phyloP scores from a whole-genome alignment of 75 land plant genomes.

The Pinus taeda region DNA sequence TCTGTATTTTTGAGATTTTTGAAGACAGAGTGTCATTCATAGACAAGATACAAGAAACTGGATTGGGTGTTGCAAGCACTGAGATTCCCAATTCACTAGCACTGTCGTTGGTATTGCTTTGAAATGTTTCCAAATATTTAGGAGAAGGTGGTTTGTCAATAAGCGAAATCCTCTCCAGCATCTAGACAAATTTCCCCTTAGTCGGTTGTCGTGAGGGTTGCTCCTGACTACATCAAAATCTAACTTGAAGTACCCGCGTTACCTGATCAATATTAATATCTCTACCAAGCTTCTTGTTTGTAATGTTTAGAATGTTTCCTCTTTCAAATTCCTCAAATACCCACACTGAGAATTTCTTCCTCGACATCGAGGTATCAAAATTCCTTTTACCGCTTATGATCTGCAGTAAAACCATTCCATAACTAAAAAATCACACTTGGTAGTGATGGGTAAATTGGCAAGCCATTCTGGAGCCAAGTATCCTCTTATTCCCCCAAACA shows the following conservation, averaged over 20 bases:
- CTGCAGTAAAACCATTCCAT: conserved; percentile 74
- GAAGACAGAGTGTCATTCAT: too few relatives aligned
- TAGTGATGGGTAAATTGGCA: too few relatives aligned
- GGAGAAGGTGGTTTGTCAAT: conserved; percentile 50
- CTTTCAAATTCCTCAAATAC: too few relatives aligned
- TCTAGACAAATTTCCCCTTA: conserved; percentile 34
- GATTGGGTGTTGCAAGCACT: conserved; percentile 26
- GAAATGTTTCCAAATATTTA: too few relatives aligned
- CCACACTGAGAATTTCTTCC: too few relatives aligned
- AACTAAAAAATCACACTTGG: too few relatives aligned
- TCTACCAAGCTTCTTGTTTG: conserved; percentile 46
- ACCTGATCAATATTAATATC: conserved; percentile 46
- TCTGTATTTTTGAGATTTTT: too few relatives aligned
- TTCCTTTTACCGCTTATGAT: conserved; percentile 56
- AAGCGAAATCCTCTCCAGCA: conserved; percentile 45
- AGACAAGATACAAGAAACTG: conserved; percentile 39
- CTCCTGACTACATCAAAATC: conserved; percentile 12
- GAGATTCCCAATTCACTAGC: conserved; percentile 22
- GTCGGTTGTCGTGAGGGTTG: conserved; percentile 74
- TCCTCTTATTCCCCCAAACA: conserved; percentile 68
- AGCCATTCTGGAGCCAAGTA: conserved; percentile 1
- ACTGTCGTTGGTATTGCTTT: conserved; percentile 23
- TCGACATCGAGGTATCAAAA: too few relatives aligned
- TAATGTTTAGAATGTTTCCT: conserved; percentile 48
- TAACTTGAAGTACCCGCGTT: conserved; percentile 50